Evolutionary conservation across 1,284 basidiomycete genomes (phyloP).

Genomic region (Pseudozyma tsukubaensis): DNA sequence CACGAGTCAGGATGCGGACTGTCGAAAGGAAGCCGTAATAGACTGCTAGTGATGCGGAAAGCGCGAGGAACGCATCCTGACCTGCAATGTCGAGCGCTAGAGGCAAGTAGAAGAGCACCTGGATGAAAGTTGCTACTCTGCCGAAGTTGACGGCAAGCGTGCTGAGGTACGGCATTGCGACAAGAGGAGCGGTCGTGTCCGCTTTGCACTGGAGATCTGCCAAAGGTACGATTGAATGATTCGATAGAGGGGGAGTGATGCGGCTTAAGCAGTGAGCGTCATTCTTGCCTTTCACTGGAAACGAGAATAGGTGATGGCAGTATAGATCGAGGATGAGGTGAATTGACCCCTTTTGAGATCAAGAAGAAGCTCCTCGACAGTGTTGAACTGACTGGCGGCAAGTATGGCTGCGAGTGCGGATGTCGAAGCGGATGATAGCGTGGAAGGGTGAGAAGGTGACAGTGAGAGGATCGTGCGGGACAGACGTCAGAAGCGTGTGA

Average conservation of each 20-base stretch:
- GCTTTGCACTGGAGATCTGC: too few relatives aligned
- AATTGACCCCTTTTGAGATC: neutral
- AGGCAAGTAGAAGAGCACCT: conserved; percentile 67
- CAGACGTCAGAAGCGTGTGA: neutral
- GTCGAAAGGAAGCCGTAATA: conserved; percentile 65
- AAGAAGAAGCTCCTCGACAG: neutral
- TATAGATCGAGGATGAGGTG: neutral
- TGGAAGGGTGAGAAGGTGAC: neutral
- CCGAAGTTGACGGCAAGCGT: conserved; percentile 54
- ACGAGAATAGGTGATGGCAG: neutral
- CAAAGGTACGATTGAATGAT: neutral
- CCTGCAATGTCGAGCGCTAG: conserved; percentile 66
- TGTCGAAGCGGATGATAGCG: conserved; percentile 1
- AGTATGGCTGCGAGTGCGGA: neutral
- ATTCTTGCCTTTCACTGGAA: neutral
- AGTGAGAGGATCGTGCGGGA: neutral
- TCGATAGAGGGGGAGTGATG: neutral
- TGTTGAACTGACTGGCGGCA: too few relatives aligned
- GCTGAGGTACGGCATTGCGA: conserved; percentile 36
- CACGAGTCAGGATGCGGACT: conserved; percentile 48
- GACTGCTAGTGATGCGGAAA: conserved; percentile 64
- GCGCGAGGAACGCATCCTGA: conserved; percentile 65
- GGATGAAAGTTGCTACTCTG: conserved; percentile 57
- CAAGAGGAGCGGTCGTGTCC: neutral
- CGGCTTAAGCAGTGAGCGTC: neutral